Percentiles rank a stretch among this genome's conserved stretches.
Evolutionary conservation across 2,329 filamentous ascomycete genomes (phyloP).

Genomic region (Aspergillus awamori): DNA sequence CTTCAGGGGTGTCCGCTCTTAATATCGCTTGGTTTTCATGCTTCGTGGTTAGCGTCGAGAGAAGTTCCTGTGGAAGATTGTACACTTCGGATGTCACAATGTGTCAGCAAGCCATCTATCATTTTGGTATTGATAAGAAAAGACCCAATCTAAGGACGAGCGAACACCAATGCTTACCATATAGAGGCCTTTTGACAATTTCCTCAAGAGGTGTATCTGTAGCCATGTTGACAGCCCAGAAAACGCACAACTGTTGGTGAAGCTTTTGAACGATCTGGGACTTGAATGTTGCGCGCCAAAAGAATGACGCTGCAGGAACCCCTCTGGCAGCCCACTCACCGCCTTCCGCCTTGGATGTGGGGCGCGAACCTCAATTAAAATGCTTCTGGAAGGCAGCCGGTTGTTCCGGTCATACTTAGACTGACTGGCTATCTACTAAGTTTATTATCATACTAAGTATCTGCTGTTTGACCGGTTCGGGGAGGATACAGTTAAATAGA

Average conservation of each 20-base stretch:
- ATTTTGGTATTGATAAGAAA: not conserved
- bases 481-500: too few relatives aligned
- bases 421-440: too few relatives aligned
- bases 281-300: not conserved
- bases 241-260: not conserved
- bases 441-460: too few relatives aligned
- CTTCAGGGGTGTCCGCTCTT: constrained; percentile 27
- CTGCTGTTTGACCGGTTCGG: too few relatives aligned
- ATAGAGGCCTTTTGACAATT: constrained; percentile 53
- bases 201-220: constrained; percentile 35
- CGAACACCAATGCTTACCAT: constrained; percentile 41
- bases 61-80: constrained; percentile 74
- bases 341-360: constrained; percentile 2
- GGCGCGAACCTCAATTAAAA: not conserved
- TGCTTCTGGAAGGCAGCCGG: not conserved
- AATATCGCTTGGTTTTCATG: constrained; percentile 42
- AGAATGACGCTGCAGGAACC: constrained; percentile 8
- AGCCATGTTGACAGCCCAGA: constrained; percentile 17
- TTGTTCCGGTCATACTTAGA: not conserved
- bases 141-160: not conserved
- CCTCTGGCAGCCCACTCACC: not conserved
- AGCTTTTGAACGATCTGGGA: not conserved
- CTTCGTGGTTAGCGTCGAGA: constrained; percentile 67
- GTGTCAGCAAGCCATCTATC: constrained; percentile 23
- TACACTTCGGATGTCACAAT: constrained; percentile 65